These are phyloP conservation scores for Candida ulmi DNA, from an alignment of 805 yeast genomes.

Conservation along the genomic window DNA sequence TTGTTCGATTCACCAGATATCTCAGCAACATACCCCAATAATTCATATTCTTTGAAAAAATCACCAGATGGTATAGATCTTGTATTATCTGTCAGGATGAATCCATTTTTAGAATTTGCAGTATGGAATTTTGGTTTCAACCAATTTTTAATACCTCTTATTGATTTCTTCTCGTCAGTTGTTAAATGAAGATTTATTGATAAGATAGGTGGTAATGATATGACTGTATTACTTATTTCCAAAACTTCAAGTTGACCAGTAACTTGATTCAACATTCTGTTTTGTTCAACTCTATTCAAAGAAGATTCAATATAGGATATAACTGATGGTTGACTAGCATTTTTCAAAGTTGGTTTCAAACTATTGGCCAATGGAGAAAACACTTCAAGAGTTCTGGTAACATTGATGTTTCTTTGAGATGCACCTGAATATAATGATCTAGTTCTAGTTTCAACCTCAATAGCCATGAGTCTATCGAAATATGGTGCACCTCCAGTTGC, in stretches of 20 bases:
- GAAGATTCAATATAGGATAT: constrained; percentile 58
- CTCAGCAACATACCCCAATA: constrained; percentile 67
- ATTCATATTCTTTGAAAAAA: constrained; percentile 43
- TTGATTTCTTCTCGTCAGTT: constrained; percentile 47
- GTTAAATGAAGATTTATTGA: constrained; percentile 53
- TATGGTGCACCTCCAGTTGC: neutral
- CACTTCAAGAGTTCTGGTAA: constrained; percentile 13
- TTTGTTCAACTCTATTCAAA: constrained; percentile 44
- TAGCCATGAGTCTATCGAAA: constrained; percentile 33
- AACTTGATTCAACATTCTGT: constrained; percentile 46
- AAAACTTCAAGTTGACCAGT: constrained; percentile 48
- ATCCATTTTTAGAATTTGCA: constrained; percentile 31
- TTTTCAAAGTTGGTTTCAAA: constrained; percentile 23
- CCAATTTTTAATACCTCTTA: constrained; percentile 51
- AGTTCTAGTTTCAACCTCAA: constrained; percentile 37
- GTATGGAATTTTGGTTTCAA: constrained; percentile 56
- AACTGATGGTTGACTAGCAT: constrained; percentile 31
- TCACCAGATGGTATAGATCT: constrained; percentile 23
- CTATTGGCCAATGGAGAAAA: constrained; percentile 9
- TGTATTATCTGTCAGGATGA: constrained; percentile 27
- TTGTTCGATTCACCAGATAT: constrained; percentile 39
- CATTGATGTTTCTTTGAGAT: constrained; percentile 4
- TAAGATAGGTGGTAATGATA: constrained; percentile 59
- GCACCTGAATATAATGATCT: constrained; percentile 21
- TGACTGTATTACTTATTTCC: constrained; percentile 46